A percentile compares a stretch with the other conserved stretches of the same genome.
phyloP scores from a whole-genome alignment of 768 basidiomycete genomes.

The Phanerochaete carnosa region DNA sequence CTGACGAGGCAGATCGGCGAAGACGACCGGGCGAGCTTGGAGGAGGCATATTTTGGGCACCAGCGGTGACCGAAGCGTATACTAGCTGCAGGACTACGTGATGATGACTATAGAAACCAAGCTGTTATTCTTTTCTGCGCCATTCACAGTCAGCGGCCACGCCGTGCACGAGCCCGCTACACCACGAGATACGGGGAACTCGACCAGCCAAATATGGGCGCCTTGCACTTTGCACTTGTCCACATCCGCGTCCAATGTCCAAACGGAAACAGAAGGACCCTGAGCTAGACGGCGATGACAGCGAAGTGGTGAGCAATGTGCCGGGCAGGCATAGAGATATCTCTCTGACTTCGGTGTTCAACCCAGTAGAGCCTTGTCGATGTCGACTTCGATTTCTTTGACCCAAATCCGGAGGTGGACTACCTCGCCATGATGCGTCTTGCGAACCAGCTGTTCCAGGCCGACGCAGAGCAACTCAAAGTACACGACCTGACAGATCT shows the following conservation, averaged over 20 bases:
- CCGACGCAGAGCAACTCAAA: conserved; percentile 71
- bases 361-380: conserved; percentile 63
- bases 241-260: conserved; percentile 39
- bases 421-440: conserved; percentile 84
- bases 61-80: too few species aligned
- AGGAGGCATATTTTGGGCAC: too few species aligned
- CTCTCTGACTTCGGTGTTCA: not conserved
- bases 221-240: not conserved
- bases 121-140: not conserved
- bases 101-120: not conserved
- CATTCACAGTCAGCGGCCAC: not conserved
- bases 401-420: conserved; percentile 77
- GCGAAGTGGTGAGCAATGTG: conserved; percentile 39
- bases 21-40: too few species aligned
- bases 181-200: not conserved
- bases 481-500: conserved; percentile 77
- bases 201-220: not conserved
- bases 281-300: conserved; percentile 35
- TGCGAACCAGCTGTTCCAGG: conserved; percentile 62
- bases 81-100: too few species aligned
- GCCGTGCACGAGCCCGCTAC: not conserved
- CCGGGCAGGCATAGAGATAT: not conserved
- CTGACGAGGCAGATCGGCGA: too few species aligned
- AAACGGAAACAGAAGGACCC: conserved; percentile 49
- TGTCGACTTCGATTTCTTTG: conserved; percentile 93